Conservation (phyloP, 1,284 basidiomycete genomes). For the Sanghuangporus baumii region DNA sequence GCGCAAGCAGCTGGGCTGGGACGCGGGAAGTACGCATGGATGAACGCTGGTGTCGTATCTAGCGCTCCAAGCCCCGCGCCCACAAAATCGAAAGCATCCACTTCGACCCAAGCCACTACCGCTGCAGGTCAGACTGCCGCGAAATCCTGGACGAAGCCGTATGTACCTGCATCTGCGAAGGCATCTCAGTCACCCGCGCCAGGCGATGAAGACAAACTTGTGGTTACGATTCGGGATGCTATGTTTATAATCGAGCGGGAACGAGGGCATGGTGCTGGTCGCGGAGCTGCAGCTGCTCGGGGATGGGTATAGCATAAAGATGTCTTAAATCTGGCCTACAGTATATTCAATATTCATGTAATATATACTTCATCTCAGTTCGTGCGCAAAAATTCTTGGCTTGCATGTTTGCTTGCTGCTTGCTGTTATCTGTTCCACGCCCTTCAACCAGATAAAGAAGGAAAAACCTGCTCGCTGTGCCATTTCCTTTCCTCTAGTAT, state of each 20-base stretch:
- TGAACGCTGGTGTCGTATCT: slow-evolving; percentile 51
- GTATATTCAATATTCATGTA: background rate
- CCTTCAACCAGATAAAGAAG: no score
- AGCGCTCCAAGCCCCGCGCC: slow-evolving; percentile 34
- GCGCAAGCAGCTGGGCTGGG: slow-evolving; percentile 77
- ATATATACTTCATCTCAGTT: no score
- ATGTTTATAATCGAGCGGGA: slow-evolving; percentile 77
- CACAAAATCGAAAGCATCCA: slow-evolving; percentile 38
- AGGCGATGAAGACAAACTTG: slow-evolving; percentile 43
- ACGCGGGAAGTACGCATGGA: slow-evolving; percentile 76
- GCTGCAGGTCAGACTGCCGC: slow-evolving; percentile 25
- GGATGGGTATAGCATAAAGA: slow-evolving; percentile 42
- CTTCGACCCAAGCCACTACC: slow-evolving; percentile 24
- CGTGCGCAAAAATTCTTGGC: no score
- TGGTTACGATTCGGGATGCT: slow-evolving; percentile 69
- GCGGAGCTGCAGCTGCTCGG: slow-evolving; percentile 62
- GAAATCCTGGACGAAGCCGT: slow-evolving; percentile 60
- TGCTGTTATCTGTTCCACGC: no score
- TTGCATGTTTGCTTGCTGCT: no score
- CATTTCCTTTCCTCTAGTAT: background rate
- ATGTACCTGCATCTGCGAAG: slow-evolving; percentile 41
- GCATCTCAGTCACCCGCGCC: slow-evolving; percentile 25
- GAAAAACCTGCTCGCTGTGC: background rate
- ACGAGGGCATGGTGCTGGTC: slow-evolving; percentile 70
- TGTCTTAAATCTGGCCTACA: background rate